These are phyloP conservation scores for Neurospora sp. DNA, from an alignment of 2,329 filamentous ascomycete genomes.

Conservation along the genomic window DNA sequence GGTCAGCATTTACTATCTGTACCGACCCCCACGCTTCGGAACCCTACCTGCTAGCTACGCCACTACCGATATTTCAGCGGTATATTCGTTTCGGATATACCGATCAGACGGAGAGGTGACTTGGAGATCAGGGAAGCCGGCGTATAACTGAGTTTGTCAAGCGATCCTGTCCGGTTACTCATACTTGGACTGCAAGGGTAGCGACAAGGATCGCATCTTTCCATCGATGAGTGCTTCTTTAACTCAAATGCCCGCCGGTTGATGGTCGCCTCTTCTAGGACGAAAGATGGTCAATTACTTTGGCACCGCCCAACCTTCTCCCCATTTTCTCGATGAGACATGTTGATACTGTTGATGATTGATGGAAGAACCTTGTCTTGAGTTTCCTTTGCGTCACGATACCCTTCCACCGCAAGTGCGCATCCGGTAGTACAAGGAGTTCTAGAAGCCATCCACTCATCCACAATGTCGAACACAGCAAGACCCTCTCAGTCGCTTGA, in stretches of 20 bases:
- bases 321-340: neutral
- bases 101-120: neutral
- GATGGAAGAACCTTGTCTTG: neutral
- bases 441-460: neutral
- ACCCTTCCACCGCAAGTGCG: neutral
- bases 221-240: neutral
- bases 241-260: neutral
- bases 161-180: neutral
- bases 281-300: neutral
- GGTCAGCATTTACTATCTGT: conserved; percentile 28
- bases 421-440: neutral
- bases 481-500: neutral
- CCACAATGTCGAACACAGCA: neutral
- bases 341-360: neutral
- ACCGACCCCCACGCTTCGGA: conserved; percentile 11
- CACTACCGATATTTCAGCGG: neutral
- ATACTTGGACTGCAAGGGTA: neutral
- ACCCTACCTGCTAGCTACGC: neutral
- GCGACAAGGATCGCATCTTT: neutral
- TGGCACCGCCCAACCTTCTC: neutral
- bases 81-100: neutral
- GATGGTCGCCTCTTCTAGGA: neutral
- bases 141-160: neutral
- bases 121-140: neutral
- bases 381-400: neutral